phyloP scores from a whole-genome alignment of 306 rosid genomes.

The Fagus crenata region DNA sequence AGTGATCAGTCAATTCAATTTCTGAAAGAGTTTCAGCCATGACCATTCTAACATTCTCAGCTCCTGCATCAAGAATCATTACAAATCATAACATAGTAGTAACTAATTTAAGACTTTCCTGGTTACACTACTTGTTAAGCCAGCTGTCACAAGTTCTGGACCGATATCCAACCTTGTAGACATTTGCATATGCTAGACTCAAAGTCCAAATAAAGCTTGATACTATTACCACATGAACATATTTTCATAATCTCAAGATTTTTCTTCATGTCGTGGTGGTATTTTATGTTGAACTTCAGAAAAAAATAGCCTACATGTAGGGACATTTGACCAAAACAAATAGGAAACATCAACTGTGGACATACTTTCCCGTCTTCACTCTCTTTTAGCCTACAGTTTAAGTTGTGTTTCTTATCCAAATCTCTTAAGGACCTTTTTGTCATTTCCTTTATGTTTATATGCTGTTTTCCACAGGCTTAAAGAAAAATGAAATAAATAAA shows the following conservation, averaged over 20 bases:
- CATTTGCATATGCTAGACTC: not conserved
- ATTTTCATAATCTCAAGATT: too few species aligned
- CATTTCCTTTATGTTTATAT: not conserved
- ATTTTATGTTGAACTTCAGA: too few species aligned
- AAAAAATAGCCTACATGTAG: too few species aligned
- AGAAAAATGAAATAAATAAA: not conserved
- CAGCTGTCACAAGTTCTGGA: not conserved
- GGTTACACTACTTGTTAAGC: not conserved
- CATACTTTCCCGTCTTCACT: not conserved
- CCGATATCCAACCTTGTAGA: not conserved
- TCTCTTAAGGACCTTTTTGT: not conserved
- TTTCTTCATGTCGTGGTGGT: too few species aligned
- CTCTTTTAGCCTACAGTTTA: not conserved
- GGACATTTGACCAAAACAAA: not conserved
- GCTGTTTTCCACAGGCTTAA: not conserved
- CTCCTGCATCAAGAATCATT: constrained; percentile 38
- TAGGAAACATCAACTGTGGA: not conserved
- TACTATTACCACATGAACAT: too few species aligned
- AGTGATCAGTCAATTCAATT: constrained; percentile 53
- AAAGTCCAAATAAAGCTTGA: constrained; percentile 1
- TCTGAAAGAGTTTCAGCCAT: constrained; percentile 59
- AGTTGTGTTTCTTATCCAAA: not conserved
- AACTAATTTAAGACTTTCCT: not conserved
- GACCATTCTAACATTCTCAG: constrained; percentile 35
- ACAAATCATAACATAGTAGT: not conserved